Base-by-base conservation (phyloP, 1,284 basidiomycete genomes). In the Tetrapyrgos nigripes region DNA sequence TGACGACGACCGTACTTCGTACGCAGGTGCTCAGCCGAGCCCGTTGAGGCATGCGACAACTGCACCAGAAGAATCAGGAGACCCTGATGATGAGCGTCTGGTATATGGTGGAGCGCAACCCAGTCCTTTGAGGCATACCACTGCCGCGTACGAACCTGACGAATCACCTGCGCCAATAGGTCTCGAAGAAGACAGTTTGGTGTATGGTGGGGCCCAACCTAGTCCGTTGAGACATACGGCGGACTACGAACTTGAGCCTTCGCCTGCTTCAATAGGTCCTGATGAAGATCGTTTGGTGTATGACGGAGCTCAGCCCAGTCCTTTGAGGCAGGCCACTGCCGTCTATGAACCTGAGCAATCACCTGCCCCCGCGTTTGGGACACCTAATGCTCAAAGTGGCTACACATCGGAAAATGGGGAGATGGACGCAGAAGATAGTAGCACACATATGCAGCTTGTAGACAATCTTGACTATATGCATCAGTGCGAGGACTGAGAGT, bases 331-430 rank as follows among this genome's bases (percentile, higher is more conserved):
- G 6, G 50, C 56, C 17, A 46, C 46, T 19, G 14, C 28, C 33
- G 76, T 73, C 3, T 78, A 73, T 19, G 53, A 53, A 26, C 35
- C 47, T 21, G 47, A 27, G 13, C 49, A 28, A 27, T 50, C 54
- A 2, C 84, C 84, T 27, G 79, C 80, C 33, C 82, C 81, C 19
- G 83, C 82, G 1, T 73, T 73, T 51, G 71, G 75, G 17, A 48
- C 46, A n/a, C 67, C 59, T 23, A 80, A 78, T 21, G 73, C 68
- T 1, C 77, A 77, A 58, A 83, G 80, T 57, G 82, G 80, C 9
- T 83, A 83, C 58, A 80, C 78, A 45, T 81, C 83, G 0, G 82
- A 83, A 28, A 62, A 60, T 50, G 63, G 54, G 23, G 66, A 66
- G 26, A 62, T 59, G 55, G 69, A 68, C 9, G 53, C 31, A 40